Evolutionary conservation across 78 protist genomes (phyloP).

Genomic region (Monocercomonoides exilis): DNA sequence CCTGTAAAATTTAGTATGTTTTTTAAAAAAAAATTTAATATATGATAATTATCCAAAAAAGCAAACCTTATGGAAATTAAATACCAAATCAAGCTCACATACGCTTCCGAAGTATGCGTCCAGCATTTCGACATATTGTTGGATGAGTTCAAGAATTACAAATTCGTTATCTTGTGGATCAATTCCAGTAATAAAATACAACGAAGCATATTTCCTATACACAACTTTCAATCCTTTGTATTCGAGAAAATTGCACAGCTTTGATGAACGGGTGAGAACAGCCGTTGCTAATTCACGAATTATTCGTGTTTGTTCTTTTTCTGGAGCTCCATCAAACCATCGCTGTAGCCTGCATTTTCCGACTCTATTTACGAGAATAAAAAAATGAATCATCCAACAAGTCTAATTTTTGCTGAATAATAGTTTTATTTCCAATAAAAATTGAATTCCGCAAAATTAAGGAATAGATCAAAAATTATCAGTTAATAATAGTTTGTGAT

Average conservation of each 20-base stretch:
- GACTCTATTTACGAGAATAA: not conserved
- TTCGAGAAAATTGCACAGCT: conserved; percentile 6
- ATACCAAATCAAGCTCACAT: conserved; percentile 20
- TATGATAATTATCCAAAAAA: not conserved
- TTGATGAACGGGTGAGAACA: not conserved
- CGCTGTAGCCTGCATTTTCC: not conserved
- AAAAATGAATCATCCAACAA: not conserved
- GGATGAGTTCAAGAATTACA: conserved; percentile 8
- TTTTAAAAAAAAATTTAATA: not conserved
- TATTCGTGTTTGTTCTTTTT: not conserved
- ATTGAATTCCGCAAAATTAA: too few species aligned
- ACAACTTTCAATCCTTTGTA: conserved; percentile 4
- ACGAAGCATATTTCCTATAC: conserved; percentile 13
- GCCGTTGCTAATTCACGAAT: not conserved
- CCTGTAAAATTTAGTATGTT: not conserved
- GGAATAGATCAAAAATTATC: too few species aligned
- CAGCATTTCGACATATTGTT: conserved; percentile 13
- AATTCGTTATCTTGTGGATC: conserved; percentile 19
- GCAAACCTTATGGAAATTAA: conserved; percentile 14
- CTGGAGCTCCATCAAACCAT: not conserved
- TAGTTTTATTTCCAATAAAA: too few species aligned
- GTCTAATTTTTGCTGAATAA: too few species aligned
- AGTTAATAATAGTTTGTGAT: too few species aligned
- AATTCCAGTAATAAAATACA: not conserved
- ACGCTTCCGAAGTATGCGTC: conserved; percentile 25